Evolutionary conservation across 768 basidiomycete species (phyloP).

Genomic region (Tephrocybe sp.): DNA sequence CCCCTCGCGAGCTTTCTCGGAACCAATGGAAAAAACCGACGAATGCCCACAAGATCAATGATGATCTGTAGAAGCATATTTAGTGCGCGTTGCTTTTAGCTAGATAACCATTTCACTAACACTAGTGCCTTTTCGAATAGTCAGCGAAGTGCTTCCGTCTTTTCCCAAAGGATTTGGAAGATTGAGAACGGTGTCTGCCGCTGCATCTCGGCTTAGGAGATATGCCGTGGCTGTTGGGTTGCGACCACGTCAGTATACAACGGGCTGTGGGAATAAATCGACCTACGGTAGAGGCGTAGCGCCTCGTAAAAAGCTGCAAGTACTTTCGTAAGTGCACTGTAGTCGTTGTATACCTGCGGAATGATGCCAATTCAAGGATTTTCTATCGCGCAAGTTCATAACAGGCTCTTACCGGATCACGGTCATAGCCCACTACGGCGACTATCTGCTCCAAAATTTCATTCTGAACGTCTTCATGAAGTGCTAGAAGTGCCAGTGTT

Average conservation of each 20-base stretch:
- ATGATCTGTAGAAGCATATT: not conserved
- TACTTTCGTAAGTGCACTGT: slow-evolving; percentile 39
- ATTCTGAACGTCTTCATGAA: slow-evolving; percentile 41
- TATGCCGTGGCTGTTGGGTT: not conserved
- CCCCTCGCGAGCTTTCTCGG: not conserved
- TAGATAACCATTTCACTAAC: not conserved
- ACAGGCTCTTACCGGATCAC: slow-evolving; percentile 31
- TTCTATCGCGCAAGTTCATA: too few relatives aligned
- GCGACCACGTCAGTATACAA: not conserved
- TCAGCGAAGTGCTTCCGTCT: not conserved
- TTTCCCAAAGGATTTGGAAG: slow-evolving; percentile 1
- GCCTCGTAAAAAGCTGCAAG: slow-evolving; percentile 42
- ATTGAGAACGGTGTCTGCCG: not conserved
- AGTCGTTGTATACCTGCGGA: slow-evolving; percentile 36
- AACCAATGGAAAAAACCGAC: not conserved
- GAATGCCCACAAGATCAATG: slow-evolving; percentile 2
- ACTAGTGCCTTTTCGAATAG: not conserved
- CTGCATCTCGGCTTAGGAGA: not conserved
- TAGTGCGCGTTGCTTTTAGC: too few relatives aligned
- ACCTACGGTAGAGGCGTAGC: slow-evolving; percentile 40
- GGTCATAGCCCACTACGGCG: slow-evolving; percentile 29
- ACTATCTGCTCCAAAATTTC: slow-evolving; percentile 39
- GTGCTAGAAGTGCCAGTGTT: slow-evolving; percentile 38
- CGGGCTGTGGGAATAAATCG: not conserved
- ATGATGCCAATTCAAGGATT: not conserved